Base-by-base conservation (phyloP, 352 stramenopile species). In the Globisporangium megalacanthum region DNA sequence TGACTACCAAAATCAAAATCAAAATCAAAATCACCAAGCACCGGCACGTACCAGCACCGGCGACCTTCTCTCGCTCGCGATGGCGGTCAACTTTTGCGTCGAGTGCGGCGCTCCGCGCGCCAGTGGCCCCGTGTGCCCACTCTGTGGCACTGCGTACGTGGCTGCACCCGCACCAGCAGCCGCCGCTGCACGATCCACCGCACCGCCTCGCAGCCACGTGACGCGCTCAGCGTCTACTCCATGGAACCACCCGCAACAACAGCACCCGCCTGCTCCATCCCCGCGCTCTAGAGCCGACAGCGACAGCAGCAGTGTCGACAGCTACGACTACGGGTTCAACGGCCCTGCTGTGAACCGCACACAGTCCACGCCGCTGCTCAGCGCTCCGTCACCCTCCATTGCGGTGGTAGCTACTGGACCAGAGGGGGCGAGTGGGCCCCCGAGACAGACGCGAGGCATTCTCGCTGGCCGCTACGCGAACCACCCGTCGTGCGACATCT, bases 401-500 rank as follows among this genome's bases (percentile, higher is more conserved):
- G 35, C 35, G 2, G 35, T 39, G 35, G 35, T 39, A 13, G 35
- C 35, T 39, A 39, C 35, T 39, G 35, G 35, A 1, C 7, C 35
- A 2, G 35, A 13, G 6, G 35, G 7, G 35, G 35, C 7, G 6
- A 39, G 35, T 39, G 10, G 7, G 7, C 35, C 35, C 6, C 35
- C 35, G 35, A 39, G 35, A 13, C 35, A 39, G 35, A 39, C 35
- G 35, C 3, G 35, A 39, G 35, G 35, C 35, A 39, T 39, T 13
- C 35, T 39, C 35, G 35, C 35, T 13, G 35, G 35, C 49, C 70
- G 79, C 8, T 79, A 86, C 62, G 59, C 61, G 0, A 75, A 90
- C 54, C 77, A 84, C 54, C 69, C 76, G 6, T 76, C 65, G 46
- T 94, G 84, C 49, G 78, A 77, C 41, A 90, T 94, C 57, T 94